Conservation (phyloP, 768 basidiomycete genomes). For the Xerocomellus chrysenteron region DNA sequence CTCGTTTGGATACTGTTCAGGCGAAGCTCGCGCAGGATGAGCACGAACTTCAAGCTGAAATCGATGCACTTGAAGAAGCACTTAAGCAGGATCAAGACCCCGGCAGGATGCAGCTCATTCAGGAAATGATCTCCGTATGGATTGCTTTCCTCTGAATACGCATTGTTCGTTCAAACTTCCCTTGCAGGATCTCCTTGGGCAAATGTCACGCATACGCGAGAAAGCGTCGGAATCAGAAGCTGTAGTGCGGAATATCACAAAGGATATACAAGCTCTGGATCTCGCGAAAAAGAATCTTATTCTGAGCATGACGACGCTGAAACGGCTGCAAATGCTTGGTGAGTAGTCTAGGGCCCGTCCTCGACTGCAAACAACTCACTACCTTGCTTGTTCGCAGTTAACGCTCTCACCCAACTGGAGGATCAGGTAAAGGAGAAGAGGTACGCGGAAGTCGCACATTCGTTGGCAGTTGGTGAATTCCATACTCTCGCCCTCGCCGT, state of each 20-base stretch:
- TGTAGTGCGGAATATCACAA: conserved; percentile 91
- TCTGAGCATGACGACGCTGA: conserved; percentile 84
- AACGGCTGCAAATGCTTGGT: conserved; percentile 94
- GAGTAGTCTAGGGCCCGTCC: conserved; percentile 24
- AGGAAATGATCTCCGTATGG: conserved; percentile 92
- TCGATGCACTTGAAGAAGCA: conserved; percentile 63
- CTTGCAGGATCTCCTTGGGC: conserved; percentile 81
- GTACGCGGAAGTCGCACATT: conserved; percentile 83
- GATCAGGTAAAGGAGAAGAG: conserved; percentile 73
- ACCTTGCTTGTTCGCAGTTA: conserved; percentile 49
- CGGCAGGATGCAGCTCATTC: conserved; percentile 85
- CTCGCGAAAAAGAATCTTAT: conserved; percentile 92
- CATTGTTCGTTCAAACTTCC: conserved; percentile 5
- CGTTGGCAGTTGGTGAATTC: conserved; percentile 59
- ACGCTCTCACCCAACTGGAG: conserved; percentile 79
- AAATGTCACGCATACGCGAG: conserved; percentile 95
- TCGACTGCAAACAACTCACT: neutral
- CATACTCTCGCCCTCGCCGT: conserved; percentile 13
- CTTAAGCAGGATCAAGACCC: conserved; percentile 80
- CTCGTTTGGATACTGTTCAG: conserved; percentile 70
- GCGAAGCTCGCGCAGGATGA: conserved; percentile 68
- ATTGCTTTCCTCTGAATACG: neutral
- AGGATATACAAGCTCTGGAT: conserved; percentile 94
- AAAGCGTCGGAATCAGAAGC: conserved; percentile 97
- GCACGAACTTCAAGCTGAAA: conserved; percentile 66